Base-by-base conservation (phyloP, 1,284 basidiomycete genomes). In the Ganoderma lucidum region DNA sequence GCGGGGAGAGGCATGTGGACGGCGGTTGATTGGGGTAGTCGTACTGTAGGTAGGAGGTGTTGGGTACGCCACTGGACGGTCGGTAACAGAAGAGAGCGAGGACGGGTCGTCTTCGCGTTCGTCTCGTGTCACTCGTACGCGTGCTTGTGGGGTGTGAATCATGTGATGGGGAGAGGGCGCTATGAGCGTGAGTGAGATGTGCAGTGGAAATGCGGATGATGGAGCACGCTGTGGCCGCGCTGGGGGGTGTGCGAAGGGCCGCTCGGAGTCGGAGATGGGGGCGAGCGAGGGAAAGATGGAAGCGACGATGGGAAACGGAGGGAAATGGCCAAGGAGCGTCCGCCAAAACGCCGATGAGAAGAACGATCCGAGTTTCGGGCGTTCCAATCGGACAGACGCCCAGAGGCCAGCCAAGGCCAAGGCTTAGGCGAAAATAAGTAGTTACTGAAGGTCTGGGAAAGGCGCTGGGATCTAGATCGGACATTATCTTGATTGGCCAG, bases 401-500 rank as follows among this genome's bases (percentile, higher is more conserved):
- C 60, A 62, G 19, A 53, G 68, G 65, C 63, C 65, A 66, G 17
- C 17, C 4, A 6, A 48, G 45, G 45, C 45, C 8, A 48, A 23
- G 66, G 65, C 63, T 5, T 23, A 23, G 66, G 65, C 63, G 65
- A 66, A 67, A 71, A 69, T 62, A 62, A 30, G 64, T 23, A 23
- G 0, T 23, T 23, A 23, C 23, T 23, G 23, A 23, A 23, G 23
- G 23, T 62, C 64, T 69, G 69, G 63, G 67, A 66, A 61, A 23
- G 37, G 37, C 58, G 58, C 58, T 10, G 37, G 53, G 4, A 78
- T 77, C 77, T 56, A 76, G 77, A 78, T 78, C 63, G 59, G 35
- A 65, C 44, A 41, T 62, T 68, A 76, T 76, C 74, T 72, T 74
- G 76, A 78, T 77, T 75, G 60, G 71, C 61, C 61, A 64, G 70